Evolutionary conservation across 1,284 basidiomycete genomes (phyloP).

Genomic region (Irpex sp.): DNA sequence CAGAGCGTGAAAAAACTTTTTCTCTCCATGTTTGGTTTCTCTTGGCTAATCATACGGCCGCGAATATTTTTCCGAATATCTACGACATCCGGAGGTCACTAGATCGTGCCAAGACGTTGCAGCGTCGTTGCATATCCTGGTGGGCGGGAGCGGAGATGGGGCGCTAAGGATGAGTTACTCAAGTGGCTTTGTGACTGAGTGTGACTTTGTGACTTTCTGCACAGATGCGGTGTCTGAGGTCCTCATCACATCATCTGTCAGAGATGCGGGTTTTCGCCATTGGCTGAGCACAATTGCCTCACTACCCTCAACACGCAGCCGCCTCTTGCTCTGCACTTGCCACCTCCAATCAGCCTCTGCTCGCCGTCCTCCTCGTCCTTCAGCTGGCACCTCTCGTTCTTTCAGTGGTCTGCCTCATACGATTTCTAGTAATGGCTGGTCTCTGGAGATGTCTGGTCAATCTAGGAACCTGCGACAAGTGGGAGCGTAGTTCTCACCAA

Average conservation of each 20-base stretch:
- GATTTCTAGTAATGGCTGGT: background rate
- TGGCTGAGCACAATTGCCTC: constrained; percentile 34
- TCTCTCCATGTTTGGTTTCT: background rate
- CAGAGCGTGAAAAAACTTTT: background rate
- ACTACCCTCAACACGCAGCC: constrained; percentile 16
- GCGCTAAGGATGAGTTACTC: background rate
- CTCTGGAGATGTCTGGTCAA: background rate
- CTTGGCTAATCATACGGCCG: constrained; percentile 6
- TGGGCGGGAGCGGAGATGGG: background rate
- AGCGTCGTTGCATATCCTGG: background rate
- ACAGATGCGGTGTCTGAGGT: background rate
- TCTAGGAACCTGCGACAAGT: constrained; percentile 24
- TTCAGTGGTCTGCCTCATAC: constrained; percentile 1
- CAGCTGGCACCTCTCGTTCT: background rate
- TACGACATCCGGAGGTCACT: background rate
- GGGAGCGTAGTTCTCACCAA: constrained; percentile 50
- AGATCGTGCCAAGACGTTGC: constrained; percentile 4
- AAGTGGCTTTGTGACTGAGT: background rate
- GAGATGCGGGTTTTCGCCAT: constrained; percentile 24
- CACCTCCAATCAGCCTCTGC: background rate
- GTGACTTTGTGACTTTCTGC: background rate
- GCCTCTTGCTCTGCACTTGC: constrained; percentile 1
- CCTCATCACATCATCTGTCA: constrained; percentile 7
- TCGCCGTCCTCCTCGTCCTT: background rate
- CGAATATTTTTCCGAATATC: background rate